Base-by-base conservation (phyloP, 352 stramenopile genomes). In the Pythium brassicae region DNA sequence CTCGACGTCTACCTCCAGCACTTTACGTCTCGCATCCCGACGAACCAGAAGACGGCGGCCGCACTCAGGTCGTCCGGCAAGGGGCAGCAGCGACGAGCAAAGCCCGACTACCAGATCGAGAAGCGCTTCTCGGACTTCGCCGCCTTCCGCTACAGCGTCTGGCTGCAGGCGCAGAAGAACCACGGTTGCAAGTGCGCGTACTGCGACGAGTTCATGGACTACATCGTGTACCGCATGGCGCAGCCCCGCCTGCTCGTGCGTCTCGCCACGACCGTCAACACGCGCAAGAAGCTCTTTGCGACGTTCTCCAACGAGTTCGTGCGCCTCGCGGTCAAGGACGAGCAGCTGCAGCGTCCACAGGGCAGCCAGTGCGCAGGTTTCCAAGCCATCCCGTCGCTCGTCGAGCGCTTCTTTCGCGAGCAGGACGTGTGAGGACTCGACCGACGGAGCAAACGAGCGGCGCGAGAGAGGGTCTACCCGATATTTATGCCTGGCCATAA, bases 1-100 rank as follows among this genome's bases (percentile, higher is more conserved):
- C 61, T 76, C 46, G 70, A 89, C 35, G 67, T 89, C 17, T 89
- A 70, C 65, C 59, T 87, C 4, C 55, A 87, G 61, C 71, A 75
- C 53, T 62, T 61, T 35, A 71, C 76, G 55, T 83, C 62, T n/a
- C 76, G 76, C 44, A 84, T 89, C 50, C 78, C 74, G 43, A 81
- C 71, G 19, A 76, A 78, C 62, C 74, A 80, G 66, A 67, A 50
- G 29, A 23, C 52, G 45, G 59, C 17, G 42, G 22, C 35, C 22
- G 19, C 17, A 17, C 8, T 37, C 35, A 6, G 19, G n/a, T 32
- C 29, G 17, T 49, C 8, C 27, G 34, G 10, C 19, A 59, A 79
- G 47, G 39, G 49, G 9, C 27, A 55, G 2, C 39, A 58, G 19
- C 73, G 40, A 20, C 61, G 43, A 14, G 56, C 56, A 20, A 59